Evolutionary conservation across 805 yeast genomes (phyloP).

Genomic region (Tetrapisispora fleetii): DNA sequence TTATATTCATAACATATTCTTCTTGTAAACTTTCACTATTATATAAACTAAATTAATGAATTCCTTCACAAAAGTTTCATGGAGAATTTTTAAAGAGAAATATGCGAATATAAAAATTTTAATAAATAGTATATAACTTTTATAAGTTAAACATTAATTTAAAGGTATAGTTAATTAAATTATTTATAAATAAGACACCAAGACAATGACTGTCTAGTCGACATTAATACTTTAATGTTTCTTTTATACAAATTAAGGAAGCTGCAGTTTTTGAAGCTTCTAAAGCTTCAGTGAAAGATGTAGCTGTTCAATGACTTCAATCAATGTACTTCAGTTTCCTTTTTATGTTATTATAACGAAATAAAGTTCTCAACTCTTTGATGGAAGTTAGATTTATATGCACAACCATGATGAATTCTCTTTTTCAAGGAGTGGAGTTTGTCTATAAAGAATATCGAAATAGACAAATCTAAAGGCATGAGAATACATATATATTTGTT

Average conservation of each 20-base stretch:
- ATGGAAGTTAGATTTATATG: conserved; percentile 1
- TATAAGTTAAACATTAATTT: too few relatives aligned
- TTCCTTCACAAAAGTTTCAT: too few relatives aligned
- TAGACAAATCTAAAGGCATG: conserved; percentile 33
- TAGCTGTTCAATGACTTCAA: too few relatives aligned
- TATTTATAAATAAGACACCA: too few relatives aligned
- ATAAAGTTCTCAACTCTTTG: conserved; percentile 4
- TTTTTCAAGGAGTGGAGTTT: conserved; percentile 29
- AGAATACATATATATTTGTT: conserved; percentile 20
- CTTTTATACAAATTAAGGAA: too few relatives aligned
- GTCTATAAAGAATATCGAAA: conserved; percentile 21
- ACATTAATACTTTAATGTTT: not conserved
- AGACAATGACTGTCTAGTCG: not conserved
- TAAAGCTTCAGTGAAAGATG: not conserved
- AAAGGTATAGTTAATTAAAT: too few relatives aligned
- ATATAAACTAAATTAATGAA: too few relatives aligned
- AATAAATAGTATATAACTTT: too few relatives aligned
- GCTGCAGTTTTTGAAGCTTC: not conserved
- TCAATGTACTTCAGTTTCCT: not conserved
- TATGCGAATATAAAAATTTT: too few relatives aligned
- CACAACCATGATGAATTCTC: not conserved
- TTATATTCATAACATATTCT: too few relatives aligned
- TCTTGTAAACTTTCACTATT: too few relatives aligned
- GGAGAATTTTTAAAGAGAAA: too few relatives aligned
- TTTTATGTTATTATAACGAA: not conserved